phyloP scores from a whole-genome alignment of 2,329 filamentous ascomycete genomes.

The Verruconis gallopava region DNA sequence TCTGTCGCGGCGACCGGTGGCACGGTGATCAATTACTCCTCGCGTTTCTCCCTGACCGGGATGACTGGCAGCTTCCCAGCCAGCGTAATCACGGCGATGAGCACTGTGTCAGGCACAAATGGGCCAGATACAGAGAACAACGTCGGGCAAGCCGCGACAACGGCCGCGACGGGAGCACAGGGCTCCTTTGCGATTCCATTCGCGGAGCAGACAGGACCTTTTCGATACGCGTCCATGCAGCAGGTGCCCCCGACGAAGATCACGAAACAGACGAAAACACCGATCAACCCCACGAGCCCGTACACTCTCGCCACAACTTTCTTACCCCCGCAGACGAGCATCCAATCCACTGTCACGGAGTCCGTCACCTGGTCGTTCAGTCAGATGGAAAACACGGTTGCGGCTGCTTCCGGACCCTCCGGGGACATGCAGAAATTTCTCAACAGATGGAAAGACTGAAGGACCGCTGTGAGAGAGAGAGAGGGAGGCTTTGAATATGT shows the following conservation, averaged over 20 bases:
- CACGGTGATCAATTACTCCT: slow-evolving; percentile 45
- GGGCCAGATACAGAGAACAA: slow-evolving; percentile 19
- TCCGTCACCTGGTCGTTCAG: slow-evolving; percentile 34
- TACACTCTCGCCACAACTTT: slow-evolving; percentile 39
- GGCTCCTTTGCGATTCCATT: slow-evolving; percentile 35
- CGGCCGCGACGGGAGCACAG: slow-evolving; percentile 22
- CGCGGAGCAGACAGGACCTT: slow-evolving; percentile 42
- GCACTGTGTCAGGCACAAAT: slow-evolving; percentile 14
- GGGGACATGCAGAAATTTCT: slow-evolving; percentile 45
- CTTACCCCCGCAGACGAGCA: slow-evolving; percentile 27
- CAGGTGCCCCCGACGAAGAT: slow-evolving; percentile 46
- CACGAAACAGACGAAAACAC: slow-evolving; percentile 36
- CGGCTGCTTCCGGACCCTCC: slow-evolving; percentile 38
- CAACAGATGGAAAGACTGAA: slow-evolving; percentile 45
- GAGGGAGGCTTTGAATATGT: no score
- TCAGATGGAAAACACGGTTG: slow-evolving; percentile 44
- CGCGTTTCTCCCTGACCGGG: slow-evolving; percentile 49
- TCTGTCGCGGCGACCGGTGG: slow-evolving; percentile 42
- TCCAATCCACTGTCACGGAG: slow-evolving; percentile 39
- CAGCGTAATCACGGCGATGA: slow-evolving; percentile 27
- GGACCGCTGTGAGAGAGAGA: no score
- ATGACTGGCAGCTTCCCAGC: slow-evolving; percentile 49
- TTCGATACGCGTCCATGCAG: slow-evolving; percentile 50
- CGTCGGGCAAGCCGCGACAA: slow-evolving; percentile 10
- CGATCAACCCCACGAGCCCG: slow-evolving; percentile 42